phyloP scores from a whole-genome alignment of 306 rosid species.

The Mucuna pruriens region DNA sequence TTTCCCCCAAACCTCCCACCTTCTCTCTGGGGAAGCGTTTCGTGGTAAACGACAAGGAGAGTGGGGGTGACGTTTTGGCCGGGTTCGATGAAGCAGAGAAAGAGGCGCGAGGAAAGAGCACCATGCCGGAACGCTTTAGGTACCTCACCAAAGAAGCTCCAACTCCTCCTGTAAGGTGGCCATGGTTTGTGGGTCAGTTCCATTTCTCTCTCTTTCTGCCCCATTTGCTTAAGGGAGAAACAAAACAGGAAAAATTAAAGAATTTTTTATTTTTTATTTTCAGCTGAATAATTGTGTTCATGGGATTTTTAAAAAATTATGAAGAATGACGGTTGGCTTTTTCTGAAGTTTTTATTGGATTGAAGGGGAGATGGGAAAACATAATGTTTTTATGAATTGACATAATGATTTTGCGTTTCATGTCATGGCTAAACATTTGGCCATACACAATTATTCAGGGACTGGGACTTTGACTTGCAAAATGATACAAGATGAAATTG shows the following conservation, averaged over 20 bases:
- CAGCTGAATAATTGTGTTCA: neutral
- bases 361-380: neutral
- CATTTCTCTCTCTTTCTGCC: neutral
- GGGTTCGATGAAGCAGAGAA: slow-evolving; percentile 62
- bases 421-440: slow-evolving; percentile 12
- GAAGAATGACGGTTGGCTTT: neutral
- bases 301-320: neutral
- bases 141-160: slow-evolving; percentile 74
- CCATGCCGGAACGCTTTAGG: slow-evolving; percentile 86
- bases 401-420: neutral
- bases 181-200: slow-evolving; percentile 71
- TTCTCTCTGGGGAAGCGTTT: slow-evolving; percentile 43
- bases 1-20: slow-evolving; percentile 41
- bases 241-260: too few species aligned
- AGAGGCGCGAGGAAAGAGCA: slow-evolving; percentile 58
- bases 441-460: neutral
- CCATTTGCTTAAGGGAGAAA: too few species aligned
- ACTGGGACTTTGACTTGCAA: slow-evolving; percentile 1
- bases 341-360: neutral
- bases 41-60: slow-evolving; percentile 31
- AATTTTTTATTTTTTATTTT: neutral
- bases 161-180: slow-evolving; percentile 79
- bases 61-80: slow-evolving; percentile 18
- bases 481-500: slow-evolving; percentile 14
- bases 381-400: neutral